Evolutionary conservation across 2,329 filamentous ascomycete species (phyloP), one percentile per base, ranked within the genome.

Genomic region (Xylaria sp.): DNA sequence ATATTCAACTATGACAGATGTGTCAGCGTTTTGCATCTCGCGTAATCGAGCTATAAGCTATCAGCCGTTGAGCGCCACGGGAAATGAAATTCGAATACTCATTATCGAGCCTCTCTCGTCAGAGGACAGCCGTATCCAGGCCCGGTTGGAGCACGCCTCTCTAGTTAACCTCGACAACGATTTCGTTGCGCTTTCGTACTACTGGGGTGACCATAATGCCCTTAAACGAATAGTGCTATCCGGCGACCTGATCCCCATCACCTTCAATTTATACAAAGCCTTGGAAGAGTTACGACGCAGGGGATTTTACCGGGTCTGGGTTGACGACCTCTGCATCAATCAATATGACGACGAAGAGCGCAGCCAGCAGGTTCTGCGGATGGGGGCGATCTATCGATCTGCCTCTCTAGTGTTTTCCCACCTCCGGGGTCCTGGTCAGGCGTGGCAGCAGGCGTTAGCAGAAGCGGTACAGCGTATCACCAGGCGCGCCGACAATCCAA

Each of bases 241-340:
- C 12, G 69, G 54, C 47, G 58, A 65, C 2, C 32, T 62, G 12
- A 29, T 69, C n/a, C 51, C 66, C 5, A 65, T 69, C 57, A 66
- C 66, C 8, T 62, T 66, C 44, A 71, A 67, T 32, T 54, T 71
- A 12, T 67, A 71, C 29, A 64, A 64, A 25, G 69, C 69, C 8
- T 6, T 71, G 18, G 60, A 64, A 25, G 66, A 71, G 29, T 23
- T 71, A 2, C 63, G 69, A 2, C 53, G 63, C 18, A 63, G 69
- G 12, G 66, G 66, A 0, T 32, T 61, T 18, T 69, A 66, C 37
- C 32, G 66, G 18, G 66, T 71, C 37, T 71, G 69, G 69, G 69
- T 48, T 10, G 69, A 71, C 21, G 58, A 58, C n/a, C 67, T 71
- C 8, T 71, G 69, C 42, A 71, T 71, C 35, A 71, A 71, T 27